Evolutionary conservation across 148 eudicot species (phyloP).

Genomic region (Simmondsia chinensis): DNA sequence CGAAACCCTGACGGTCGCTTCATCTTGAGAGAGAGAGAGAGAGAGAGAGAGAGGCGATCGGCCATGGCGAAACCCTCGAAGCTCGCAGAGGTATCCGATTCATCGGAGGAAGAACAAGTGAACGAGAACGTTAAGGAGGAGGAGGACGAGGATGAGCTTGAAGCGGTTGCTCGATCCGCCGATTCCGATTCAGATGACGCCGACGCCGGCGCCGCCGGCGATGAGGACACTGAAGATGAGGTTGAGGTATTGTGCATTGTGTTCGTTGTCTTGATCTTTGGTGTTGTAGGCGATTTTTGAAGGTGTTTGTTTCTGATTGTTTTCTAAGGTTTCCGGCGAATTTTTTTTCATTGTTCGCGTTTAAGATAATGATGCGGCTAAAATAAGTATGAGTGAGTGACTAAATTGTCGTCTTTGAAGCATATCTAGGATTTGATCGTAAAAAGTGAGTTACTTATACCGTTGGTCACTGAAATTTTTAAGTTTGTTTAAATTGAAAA

Average conservation of each 20-base stretch:
- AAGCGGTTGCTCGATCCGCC: constrained; percentile 46
- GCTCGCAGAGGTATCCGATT: constrained; percentile 32
- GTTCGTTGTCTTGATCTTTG: background rate
- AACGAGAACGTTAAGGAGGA: constrained; percentile 33
- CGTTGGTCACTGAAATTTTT: too few relatives aligned
- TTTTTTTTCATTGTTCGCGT: background rate
- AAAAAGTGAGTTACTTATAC: too few relatives aligned
- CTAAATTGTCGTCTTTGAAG: too few relatives aligned
- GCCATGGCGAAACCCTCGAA: constrained; percentile 49
- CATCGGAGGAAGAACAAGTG: constrained; percentile 45
- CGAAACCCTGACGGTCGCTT: too few relatives aligned
- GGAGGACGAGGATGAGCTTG: constrained; percentile 68
- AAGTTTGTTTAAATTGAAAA: too few relatives aligned
- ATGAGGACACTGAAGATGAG: constrained; percentile 18
- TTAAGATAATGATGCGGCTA: too few relatives aligned
- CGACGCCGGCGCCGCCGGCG: constrained; percentile 15
- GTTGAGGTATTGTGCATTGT: constrained; percentile 11
- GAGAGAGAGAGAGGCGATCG: background rate
- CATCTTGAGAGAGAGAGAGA: background rate
- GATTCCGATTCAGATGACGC: constrained; percentile 32
- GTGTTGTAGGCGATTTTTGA: background rate
- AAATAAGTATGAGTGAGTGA: too few relatives aligned
- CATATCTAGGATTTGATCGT: too few relatives aligned
- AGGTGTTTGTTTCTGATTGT: background rate
- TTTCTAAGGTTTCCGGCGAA: constrained; percentile 2